Base-by-base conservation (phyloP, 2,329 filamentous ascomycete species). In the Elsinoe australis region DNA sequence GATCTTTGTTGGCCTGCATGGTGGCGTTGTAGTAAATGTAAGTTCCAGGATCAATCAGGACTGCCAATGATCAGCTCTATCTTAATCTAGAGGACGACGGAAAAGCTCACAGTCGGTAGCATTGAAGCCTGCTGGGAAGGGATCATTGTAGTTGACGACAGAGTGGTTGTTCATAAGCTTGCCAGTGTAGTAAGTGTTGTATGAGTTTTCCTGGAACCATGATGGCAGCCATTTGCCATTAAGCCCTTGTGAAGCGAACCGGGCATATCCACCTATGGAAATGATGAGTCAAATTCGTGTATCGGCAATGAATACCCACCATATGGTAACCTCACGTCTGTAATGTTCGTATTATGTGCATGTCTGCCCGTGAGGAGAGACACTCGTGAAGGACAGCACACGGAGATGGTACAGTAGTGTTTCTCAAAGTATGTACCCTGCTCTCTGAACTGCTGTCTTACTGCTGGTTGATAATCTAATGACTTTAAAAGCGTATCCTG, bases 301-400 rank as follows among this genome's bases (percentile, higher is more conserved):
- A 12, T 15, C 9, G 6, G 29, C 58, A 2, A 19, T 15, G 14
- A 7, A 17, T 6, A 44, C 26, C 47, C 60, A 71, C 69, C 72
- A 49, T 73, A 75, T 18, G 72, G 74, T 34, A 75, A 66, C 9
- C 54, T 55, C 0, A 74, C 70, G 55, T 73, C 69, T 0, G 81
- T 84, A 1, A 84, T 78, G 54, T 84, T 84, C 0, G 79, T 83
- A 53, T 84, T 84, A 55, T 85, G 82, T 0, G 80, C 78, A 6
- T 76, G 72, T 55, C 74, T 75, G 0, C 82, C 82, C 0, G 80
- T 83, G 72, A 74, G 78, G 1, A 85, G 60, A 8, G 74, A 76
- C 1, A 82, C 81, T 1, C 82, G 69, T 0, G 80, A 79, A 0
- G 82, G 82, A 53, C 82, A 85, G 59, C 82, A 85, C 0, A 83